phyloP scores from a whole-genome alignment of 164 flowering plant genomes.

The Tetracentron sinense region DNA sequence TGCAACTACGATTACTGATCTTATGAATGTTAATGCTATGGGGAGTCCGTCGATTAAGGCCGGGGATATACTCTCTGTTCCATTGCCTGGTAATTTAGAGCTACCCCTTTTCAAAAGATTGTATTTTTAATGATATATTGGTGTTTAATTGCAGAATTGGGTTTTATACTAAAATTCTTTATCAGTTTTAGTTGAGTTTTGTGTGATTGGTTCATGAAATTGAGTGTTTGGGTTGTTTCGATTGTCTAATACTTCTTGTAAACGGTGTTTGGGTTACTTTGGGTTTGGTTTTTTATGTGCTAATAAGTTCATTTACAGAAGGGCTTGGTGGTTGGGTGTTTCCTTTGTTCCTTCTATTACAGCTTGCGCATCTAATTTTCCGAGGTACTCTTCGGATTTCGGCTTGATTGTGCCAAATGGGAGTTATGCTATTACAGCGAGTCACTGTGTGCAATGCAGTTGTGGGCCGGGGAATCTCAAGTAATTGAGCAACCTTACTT shows the following conservation, averaged over 20 bases:
- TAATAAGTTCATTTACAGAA: slow-evolving; percentile 3
- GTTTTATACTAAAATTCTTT: too few species aligned
- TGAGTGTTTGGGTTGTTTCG: too few species aligned
- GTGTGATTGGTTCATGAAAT: too few species aligned
- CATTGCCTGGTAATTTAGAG: too few species aligned
- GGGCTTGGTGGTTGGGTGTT: slow-evolving; percentile 8
- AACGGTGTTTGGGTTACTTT: too few species aligned
- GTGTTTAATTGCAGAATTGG: too few species aligned
- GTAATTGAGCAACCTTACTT: slow-evolving; percentile 31
- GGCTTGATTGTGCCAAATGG: slow-evolving; percentile 87
- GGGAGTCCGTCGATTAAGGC: slow-evolving; percentile 47
- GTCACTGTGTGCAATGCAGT: slow-evolving; percentile 97
- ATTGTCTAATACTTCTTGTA: too few species aligned
- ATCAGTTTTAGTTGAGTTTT: too few species aligned
- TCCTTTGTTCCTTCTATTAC: slow-evolving; percentile 18
- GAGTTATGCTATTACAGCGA: slow-evolving; percentile 81
- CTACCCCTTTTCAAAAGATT: too few species aligned
- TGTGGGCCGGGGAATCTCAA: slow-evolving; percentile 83
- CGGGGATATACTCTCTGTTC: slow-evolving; percentile 88
- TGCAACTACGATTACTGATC: slow-evolving; percentile 66
- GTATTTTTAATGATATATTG: too few species aligned
- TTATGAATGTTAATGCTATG: slow-evolving; percentile 87
- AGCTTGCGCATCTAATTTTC: slow-evolving; percentile 82
- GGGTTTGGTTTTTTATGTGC: not conserved
- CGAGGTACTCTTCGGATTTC: slow-evolving; percentile 53